Evolutionary conservation across 495 filamentous ascomycete genomes (phyloP).

Genomic region (Cudoniella acicularis): DNA sequence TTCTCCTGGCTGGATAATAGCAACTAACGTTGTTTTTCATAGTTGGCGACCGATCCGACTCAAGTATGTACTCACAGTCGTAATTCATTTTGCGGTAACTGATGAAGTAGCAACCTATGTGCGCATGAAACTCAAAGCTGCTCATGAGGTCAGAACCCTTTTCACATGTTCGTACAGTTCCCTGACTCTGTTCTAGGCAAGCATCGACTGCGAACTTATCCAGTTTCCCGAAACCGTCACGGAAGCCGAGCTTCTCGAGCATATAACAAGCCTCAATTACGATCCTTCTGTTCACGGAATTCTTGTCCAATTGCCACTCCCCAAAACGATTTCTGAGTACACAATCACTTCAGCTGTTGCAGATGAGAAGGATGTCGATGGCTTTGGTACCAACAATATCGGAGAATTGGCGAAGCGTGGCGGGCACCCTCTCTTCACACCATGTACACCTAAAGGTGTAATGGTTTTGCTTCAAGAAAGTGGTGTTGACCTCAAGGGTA

Average conservation of each 20-base stretch:
- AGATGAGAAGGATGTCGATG: constrained; percentile 96
- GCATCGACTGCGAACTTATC: constrained; percentile 81
- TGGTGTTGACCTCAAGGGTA: constrained; percentile 78
- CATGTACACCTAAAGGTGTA: constrained; percentile 95
- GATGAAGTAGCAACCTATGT: constrained; percentile 80
- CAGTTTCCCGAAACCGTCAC: constrained; percentile 77
- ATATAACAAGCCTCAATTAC: constrained; percentile 79
- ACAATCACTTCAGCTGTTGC: constrained; percentile 83
- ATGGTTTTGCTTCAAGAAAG: constrained; percentile 86
- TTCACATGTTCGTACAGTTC: neutral
- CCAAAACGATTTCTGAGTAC: constrained; percentile 84
- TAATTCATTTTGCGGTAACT: neutral
- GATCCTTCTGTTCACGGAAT: constrained; percentile 87
- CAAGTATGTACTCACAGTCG: constrained; percentile 55
- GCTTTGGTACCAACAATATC: constrained; percentile 90
- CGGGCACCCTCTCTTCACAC: constrained; percentile 79
- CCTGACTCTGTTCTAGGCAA: constrained; percentile 54
- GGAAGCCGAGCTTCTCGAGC: constrained; percentile 79
- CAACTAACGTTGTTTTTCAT: constrained; percentile 14
- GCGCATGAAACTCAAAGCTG: constrained; percentile 98
- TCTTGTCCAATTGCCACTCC: constrained; percentile 88
- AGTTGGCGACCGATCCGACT: constrained; percentile 89
- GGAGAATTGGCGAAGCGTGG: constrained; percentile 94
- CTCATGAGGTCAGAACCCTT: constrained; percentile 68
- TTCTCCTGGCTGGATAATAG: constrained; percentile 7